Evolutionary conservation across 1,284 basidiomycete species (phyloP), one percentile per base, ranked within the genome.

Genomic region (Vanrija sp.): DNA sequence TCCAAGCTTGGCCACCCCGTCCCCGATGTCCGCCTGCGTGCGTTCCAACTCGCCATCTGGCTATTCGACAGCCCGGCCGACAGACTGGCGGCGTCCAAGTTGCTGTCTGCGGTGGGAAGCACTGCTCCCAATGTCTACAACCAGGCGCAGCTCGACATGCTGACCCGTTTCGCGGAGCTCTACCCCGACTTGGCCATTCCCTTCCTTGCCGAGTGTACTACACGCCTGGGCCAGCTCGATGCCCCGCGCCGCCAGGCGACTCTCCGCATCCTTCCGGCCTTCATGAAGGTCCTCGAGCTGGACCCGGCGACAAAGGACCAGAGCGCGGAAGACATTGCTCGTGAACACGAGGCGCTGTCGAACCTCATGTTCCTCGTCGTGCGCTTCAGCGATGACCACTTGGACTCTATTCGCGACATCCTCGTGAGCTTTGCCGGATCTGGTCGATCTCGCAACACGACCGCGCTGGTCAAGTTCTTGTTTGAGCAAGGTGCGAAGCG

Each of bases 401-500:
- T 88, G 1, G 88, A 91, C 62, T 90, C 93, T 67, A 81, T 96
- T 35, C 81, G 86, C n/a, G 82, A 84, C 2, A 81, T 95, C 18
- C 93, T 93, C 86, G 77, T 83, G 4, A 83, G 86, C 15, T 81
- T 86, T 64, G 69, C 68, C 6, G 63, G 63, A 8, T 57, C 65
- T 2, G 62, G 53, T 4, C 57, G 65, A 2, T 57, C 65, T 15
- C 54, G 61, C 19, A 93, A 93, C 63, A 88, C 87, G 0, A 86
- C 86, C 57, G 88, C 88, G 0, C 81, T 92, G 19, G 80, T 89
- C 50, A 84, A 86, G 43, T 96, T 93, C 73, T 77, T 96, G 4
- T 80, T 96, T 42, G 89, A 93, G 61, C 89, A 96, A 65, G 88
- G 89, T 0, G 85, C 88, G 51, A 88, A 87, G 73, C 85, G 92